Evolutionary conservation across 2,329 filamentous ascomycete species (phyloP).

Genomic region (Pezicula carpinea): DNA sequence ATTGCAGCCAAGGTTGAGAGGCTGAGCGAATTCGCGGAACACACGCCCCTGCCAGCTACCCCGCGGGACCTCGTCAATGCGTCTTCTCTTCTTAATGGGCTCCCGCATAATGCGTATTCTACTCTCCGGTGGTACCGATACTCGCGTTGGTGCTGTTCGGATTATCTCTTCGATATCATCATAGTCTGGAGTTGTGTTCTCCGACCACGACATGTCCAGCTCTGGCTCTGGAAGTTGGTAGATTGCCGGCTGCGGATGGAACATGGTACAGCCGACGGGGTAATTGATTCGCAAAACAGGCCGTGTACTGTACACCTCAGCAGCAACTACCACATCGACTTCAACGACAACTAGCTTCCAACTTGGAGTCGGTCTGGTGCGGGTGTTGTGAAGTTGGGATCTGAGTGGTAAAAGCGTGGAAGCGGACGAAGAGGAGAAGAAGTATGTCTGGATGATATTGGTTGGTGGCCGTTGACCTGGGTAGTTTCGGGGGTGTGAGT

Average conservation of each 20-base stretch:
- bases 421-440: background rate
- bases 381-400: background rate
- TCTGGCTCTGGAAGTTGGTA: conserved; percentile 4
- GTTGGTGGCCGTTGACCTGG: background rate
- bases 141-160: conserved; percentile 7
- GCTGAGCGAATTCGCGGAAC: conserved; percentile 6
- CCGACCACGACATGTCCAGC: conserved; percentile 14
- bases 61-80: conserved; percentile 8
- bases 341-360: no score
- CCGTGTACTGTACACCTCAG: background rate
- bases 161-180: conserved; percentile 22
- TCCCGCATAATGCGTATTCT: conserved; percentile 11
- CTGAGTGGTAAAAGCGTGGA: background rate
- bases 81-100: conserved; percentile 13
- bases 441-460: conserved; percentile 1
- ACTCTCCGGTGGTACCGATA: conserved; percentile 3
- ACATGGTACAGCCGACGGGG: background rate
- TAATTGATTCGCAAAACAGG: background rate
- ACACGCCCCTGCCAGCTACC: background rate
- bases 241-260: background rate
- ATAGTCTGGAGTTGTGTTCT: conserved; percentile 17
- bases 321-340: conserved; percentile 1
- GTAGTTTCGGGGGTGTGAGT: conserved; percentile 10
- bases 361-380: no score
- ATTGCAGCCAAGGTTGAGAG: conserved; percentile 13